Base-by-base conservation (phyloP, 768 basidiomycete genomes). In the Strobilomyces confusus region DNA sequence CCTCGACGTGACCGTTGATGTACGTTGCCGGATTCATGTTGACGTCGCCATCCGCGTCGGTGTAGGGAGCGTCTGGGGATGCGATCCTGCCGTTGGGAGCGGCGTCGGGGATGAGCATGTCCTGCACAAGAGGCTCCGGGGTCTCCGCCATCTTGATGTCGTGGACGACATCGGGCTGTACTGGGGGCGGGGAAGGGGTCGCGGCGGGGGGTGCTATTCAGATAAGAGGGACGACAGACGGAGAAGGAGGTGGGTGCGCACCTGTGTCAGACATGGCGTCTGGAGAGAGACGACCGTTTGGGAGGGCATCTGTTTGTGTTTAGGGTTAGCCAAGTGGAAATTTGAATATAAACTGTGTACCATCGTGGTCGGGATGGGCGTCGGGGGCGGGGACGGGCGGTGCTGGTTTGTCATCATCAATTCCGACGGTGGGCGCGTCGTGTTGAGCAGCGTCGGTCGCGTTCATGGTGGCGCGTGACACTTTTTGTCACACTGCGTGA, bases 391-490 rank as follows among this genome's bases (percentile, higher is more conserved):
- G 49, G 55, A 50, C 55, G 60, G 45, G 58, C 26, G 54, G 43
- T 26, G 63, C 15, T 32, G 58, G 60, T 65, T 67, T 63, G 69
- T 67, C 63, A 64, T 67, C 63, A 64, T 69, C 61, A 52, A 49
- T 44, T 60, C 58, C 62, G 61, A 59, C 55, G 58, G 59, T 51
- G 65, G 62, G 68, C 68, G 68, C 63, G 62, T 57, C 49, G 65
- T 53, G 58, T 60, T 58, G 64, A 56, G 60, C 19, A 61, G 54
- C 52, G 61, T 70, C 63, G 54, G 65, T 63, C 78, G 78, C 79
- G 79, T 77, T 78, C 84, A 86, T 86, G 75, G 77, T 74, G 75
- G 74, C 75, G 79, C 77, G 86, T 87, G 84, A 87, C 85, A 62
- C 29, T 56, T 61, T 67, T 62, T 56, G 86, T 87, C 68, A 69